Percentiles rank a stretch among this genome's conserved stretches.
These are phyloP conservation scores for Botryotinia convoluta DNA, from an alignment of 2,329 filamentous ascomycete genomes.

Conservation along the genomic window DNA sequence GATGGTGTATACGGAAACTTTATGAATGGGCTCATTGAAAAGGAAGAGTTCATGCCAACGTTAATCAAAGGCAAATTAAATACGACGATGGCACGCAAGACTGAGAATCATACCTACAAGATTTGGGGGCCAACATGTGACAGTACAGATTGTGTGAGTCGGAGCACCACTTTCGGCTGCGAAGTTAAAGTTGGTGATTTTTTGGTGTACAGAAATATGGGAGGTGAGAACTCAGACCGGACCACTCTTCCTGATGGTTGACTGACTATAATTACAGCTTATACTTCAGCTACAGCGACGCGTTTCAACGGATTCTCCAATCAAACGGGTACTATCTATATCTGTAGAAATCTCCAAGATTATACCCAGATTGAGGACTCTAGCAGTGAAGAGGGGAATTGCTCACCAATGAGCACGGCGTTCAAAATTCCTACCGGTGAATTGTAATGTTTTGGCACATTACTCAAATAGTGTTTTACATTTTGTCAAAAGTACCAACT, in stretches of 20 bases:
- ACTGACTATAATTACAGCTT: neutral
- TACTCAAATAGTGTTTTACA: neutral
- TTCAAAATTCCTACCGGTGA: neutral
- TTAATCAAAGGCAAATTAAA: neutral
- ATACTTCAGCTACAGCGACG: constrained; percentile 8
- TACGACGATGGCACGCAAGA: neutral
- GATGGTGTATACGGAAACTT: constrained; percentile 2
- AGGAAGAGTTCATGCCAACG: neutral
- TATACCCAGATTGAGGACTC: neutral
- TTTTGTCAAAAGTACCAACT: neutral
- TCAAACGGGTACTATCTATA: neutral
- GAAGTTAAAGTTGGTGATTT: neutral
- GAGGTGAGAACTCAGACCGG: neutral
- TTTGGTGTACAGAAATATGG: neutral
- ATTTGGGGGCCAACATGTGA: neutral
- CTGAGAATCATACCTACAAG: neutral
- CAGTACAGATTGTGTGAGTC: neutral
- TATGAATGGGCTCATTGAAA: neutral
- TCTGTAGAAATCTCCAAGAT: neutral
- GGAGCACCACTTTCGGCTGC: neutral
- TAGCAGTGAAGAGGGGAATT: neutral
- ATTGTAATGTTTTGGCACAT: neutral
- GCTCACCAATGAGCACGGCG: neutral
- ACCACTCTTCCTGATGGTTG: neutral
- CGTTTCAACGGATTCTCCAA: neutral